Base-by-base conservation (phyloP, 495 filamentous ascomycete species). In the Terfezia claveryi region DNA sequence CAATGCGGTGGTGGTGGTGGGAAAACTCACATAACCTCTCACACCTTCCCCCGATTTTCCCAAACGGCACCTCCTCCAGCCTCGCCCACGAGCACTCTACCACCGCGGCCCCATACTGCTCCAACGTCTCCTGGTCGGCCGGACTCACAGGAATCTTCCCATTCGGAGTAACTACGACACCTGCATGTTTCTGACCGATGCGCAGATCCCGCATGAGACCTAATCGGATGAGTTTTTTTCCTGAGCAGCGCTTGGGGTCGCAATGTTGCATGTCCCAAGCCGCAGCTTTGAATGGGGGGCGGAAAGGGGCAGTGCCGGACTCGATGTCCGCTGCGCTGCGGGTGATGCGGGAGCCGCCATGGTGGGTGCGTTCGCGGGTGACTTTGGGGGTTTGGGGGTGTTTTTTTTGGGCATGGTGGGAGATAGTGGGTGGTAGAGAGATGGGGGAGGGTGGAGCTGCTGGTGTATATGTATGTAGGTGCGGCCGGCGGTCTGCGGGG, bases 181-280 rank as follows among this genome's bases (percentile, higher is more conserved):
- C 91, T 37, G 80, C 74, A 64, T 86, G 86, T 60, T 85, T 85
- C 68, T 94, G 87, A 36, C 92, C 91, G 36, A 96, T 75, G 61
- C 84, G 78, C 50, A 98, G 78, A 68, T 93, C 84, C 55, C 91
- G 80, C 89, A 98, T 94, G 54, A 95, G 68, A 1, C 89, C 88
- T 36, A 92, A 76, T 61, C 82, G 78, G 74, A 96, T 92, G 38
- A 98, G 74, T 54, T 83, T 78, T 71, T 98, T 95, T 12, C 91
- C 91, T 0, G 89, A 95, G 68, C 91, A 98, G 61, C 92, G 74
- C 67, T 96, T 95, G 8, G 88, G 87, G 67, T 98, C 91, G 70
- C 91, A 98, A 67, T 98, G 91, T 51, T 86, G 87, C 38, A 98
- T 72, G 67, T 98, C 91, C 91, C 91, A 98, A 65, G 89, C 94